Conservation (phyloP, 2,329 filamentous ascomycete genomes). For the Fusarium succisae region DNA sequence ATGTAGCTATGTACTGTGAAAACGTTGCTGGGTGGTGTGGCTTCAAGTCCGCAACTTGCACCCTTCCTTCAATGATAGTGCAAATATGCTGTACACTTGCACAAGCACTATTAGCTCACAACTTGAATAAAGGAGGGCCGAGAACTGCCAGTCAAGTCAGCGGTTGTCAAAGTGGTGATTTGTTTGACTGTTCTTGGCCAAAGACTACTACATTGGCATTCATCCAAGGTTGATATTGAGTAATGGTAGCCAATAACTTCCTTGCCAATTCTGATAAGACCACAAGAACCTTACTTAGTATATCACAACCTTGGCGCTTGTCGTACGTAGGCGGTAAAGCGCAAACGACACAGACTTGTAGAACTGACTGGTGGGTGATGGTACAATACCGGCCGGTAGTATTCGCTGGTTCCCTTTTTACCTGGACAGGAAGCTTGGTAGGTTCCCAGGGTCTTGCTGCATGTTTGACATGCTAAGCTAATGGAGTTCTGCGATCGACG, state of each 20-base stretch:
- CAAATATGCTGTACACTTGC: neutral
- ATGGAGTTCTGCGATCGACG: constrained; percentile 36
- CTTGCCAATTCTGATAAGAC: neutral
- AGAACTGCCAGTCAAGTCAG: neutral
- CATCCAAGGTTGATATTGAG: neutral
- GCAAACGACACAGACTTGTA: neutral
- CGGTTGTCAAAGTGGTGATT: neutral
- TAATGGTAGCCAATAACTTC: neutral
- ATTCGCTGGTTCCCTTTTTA: constrained; percentile 9
- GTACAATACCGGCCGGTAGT: neutral
- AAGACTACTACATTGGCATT: neutral
- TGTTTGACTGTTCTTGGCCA: neutral
- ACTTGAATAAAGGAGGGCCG: neutral
- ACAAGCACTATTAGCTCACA: neutral
- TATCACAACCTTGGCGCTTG: neutral
- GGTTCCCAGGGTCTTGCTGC: constrained; percentile 33
- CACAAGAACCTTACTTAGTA: neutral
- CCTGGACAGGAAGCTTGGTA: constrained; percentile 38
- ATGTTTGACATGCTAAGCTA: constrained; percentile 36
- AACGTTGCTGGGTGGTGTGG: constrained; percentile 33
- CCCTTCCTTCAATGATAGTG: neutral
- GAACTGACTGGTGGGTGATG: neutral
- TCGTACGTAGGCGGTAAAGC: neutral
- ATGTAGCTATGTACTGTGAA: constrained; percentile 8
- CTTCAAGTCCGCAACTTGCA: constrained; percentile 35